Evolutionary conservation across 2,329 filamentous ascomycete genomes (phyloP), one percentile per base, ranked within the genome.

Genomic region (Phoma herbarum): DNA sequence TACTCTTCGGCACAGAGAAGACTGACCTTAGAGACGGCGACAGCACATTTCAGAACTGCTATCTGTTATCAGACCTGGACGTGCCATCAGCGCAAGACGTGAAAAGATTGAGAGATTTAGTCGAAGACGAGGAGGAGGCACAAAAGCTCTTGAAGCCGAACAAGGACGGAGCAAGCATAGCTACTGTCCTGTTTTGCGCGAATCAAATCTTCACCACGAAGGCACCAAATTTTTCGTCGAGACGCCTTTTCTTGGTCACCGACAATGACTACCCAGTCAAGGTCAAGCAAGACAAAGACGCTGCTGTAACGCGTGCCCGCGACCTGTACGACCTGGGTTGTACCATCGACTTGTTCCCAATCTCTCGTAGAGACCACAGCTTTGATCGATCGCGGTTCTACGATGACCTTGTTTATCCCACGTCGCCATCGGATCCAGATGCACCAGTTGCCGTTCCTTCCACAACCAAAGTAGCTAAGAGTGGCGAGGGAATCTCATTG

Each of bases 201-300:
- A 98, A 98, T 66, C 93, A 97, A 72, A 91, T 98, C 50, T 97
- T 99, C 74, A 97, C 93, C 1, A 97, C 92, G 3, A 96, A 91
- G 75, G 93, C 95, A 0, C 88, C 95, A 18, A 98, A 97, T 72
- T 98, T 98, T 75, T 90, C 92, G 4, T 98, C 94, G 6, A 85
- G 94, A 60, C 87, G 95, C 31, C 80, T 99, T n/a, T 99, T 99
- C 78, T 87, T 99, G 63, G 92, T 99, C 55, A 98, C 95, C 0
- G 93, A 98, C 75, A 92, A 96, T 64, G 95, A 98, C 74, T 85
- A 93, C 64, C 95, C 95, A 4, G 80, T 82, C 0, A 82, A 85
- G 18, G 88, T 91, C 73, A 95, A 93, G 77, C 82, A 85, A 8
- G 82, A 89, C 28, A 88, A 89, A 51, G 90, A 90, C 14, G 87